A percentile compares a stretch with the other conserved stretches of the same genome.
Evolutionary conservation across 2,329 filamentous ascomycete genomes (phyloP).

Genomic region (Dactylonectria estremocensis): DNA sequence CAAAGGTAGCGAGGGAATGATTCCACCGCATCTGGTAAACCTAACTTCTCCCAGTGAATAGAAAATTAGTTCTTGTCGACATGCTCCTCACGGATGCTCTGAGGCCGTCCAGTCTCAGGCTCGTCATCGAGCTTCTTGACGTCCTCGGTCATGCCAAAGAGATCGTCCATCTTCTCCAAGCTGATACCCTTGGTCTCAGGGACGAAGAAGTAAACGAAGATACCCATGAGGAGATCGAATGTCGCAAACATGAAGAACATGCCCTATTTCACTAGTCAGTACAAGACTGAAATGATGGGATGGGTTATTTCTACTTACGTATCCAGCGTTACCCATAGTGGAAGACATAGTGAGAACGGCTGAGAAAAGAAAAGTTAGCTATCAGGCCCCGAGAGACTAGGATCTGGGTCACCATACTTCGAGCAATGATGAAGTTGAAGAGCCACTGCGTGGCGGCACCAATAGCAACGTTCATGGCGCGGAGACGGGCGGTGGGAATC

Average conservation of each 20-base stretch:
- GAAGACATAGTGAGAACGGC: neutral
- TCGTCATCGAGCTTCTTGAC: neutral
- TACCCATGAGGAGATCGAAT: neutral
- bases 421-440: constrained; percentile 76
- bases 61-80: neutral
- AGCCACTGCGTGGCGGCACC: constrained; percentile 77
- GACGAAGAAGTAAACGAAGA: constrained; percentile 27
- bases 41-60: neutral
- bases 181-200: constrained; percentile 29
- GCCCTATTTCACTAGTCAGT: constrained; percentile 11
- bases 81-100: neutral
- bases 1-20: neutral
- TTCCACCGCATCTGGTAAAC: neutral
- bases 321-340: neutral
- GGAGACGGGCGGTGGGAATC: constrained; percentile 36
- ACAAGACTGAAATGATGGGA: constrained; percentile 13
- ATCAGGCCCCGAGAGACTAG: neutral
- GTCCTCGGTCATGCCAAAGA: constrained; percentile 15
- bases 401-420: neutral
- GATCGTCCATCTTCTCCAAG: constrained; percentile 25
- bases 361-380: neutral
- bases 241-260: constrained; percentile 17
- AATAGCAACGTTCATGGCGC: constrained; percentile 63
- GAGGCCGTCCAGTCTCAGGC: neutral
- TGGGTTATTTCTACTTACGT: neutral